Evolutionary conservation across 2,329 filamentous ascomycete species (phyloP), one percentile per base, ranked within the genome.

Genomic region (Nannizziopsis barbatae): DNA sequence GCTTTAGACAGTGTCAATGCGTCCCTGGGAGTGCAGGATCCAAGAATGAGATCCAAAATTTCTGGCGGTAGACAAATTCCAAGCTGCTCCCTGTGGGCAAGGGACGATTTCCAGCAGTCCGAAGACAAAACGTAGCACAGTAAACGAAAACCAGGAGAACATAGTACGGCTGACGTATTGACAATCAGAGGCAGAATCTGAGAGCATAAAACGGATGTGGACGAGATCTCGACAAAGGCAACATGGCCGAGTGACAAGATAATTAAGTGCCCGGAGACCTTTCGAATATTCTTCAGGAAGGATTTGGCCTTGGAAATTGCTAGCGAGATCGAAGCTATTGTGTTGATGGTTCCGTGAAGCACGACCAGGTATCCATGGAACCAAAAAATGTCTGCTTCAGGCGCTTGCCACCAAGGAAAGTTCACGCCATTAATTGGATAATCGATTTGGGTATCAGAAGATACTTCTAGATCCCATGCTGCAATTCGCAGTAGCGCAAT

Each of bases 111-210:
- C 57, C 58, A 60, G 45, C 57, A 54, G 12, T 49, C 31, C 3
- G 58, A 59, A 4, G 57, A 52, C 18, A 62, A 32, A 42, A 61
- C 40, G 10, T 49, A 51, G 35, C 41, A 35, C 14, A 63, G 51
- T n/a, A n/a, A n/a, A n/a, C n/a, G n/a, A n/a, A n/a, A n/a, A 1
- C 57, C 56, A 38, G 56, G 55, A 7, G 58, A 60, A 46, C 55
- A 58, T 49, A 54, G 49, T 6, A n/a, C 22, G 48, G 56, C 56
- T 17, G 59, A 60, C 0, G 1, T 20, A 27, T 57, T 56, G 10
- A 45, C 35, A 37, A 60, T 43, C n/a, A 59, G 43, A 38, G 38
- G 41, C 9, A 59, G 14, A 22, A 37, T 39, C 18, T 46, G n/a
- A 35, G 54, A 50, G 17, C 22, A 37, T 36, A 47, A 47, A 42